Evolutionary conservation across 139 green algal species (phyloP), one percentile per base, ranked within the genome.

Genomic region (Micractinium conductrix): DNA sequence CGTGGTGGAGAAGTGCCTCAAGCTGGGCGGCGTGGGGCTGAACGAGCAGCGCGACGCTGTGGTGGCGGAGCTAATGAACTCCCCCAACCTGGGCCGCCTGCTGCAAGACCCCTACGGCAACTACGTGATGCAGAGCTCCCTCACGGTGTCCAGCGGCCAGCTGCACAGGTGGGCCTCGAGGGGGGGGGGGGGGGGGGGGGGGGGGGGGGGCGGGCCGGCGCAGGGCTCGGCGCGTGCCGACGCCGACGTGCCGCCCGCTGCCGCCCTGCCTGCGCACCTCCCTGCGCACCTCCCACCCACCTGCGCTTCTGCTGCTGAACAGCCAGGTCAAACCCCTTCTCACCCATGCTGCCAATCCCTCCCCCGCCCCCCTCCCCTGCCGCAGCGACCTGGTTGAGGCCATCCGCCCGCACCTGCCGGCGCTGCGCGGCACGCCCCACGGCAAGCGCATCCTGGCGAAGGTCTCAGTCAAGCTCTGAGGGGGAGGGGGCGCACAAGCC

Each of bases 1-100:
- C 86, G 97, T 99, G 42, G 97, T 99, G 30, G 97, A 99, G 90
- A 98, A 98, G 91, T 99, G 96, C 92, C 91, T 99, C 24, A 99
- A 99, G 93, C 92, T 98, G 65, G 89, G 92, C 30, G 88, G 86
- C n/a, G 75, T 81, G 33, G 78, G 78, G 48, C 86, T 98, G 82
- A 92, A 96, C 40, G 85, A 94, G 80, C 84, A 90, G 80, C 90
- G 95, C 30, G 91, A 97, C 75, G 82, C 74, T 19, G 93, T 99
- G 40, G 91, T 99, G 22, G 81, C 85, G 24, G 97, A 99, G 92
- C 80, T 99, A 1, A 91, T 96, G 65, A 24, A 74, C 21, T 93
- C 89, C 0, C 93, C 94, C 16, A 72, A 91, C 58, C 92, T 99
- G 60, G 84, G 91, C 21, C 88, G 95, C 16, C 91, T 99, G 71